Base-by-base conservation (phyloP, 202 grass and related monocot species). In the Bolboschoenoplectus hybrid region DNA sequence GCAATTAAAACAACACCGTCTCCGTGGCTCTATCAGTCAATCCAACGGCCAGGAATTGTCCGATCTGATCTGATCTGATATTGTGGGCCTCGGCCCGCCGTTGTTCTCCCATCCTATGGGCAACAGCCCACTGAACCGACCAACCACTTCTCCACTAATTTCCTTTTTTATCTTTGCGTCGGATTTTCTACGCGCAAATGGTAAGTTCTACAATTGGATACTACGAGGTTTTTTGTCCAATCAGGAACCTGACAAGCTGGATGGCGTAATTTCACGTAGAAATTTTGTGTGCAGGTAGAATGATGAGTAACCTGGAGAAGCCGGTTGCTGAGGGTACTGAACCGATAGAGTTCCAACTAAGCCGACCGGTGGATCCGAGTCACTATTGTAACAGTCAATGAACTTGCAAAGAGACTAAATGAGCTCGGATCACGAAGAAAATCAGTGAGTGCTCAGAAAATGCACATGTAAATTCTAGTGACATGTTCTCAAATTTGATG, bases 101-200 rank as follows among this genome's bases (percentile, higher is more conserved):
- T 68, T 84, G 47, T 17, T 11, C 46, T 69, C 43, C 2, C 26
- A 82, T 34, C 65, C 82, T 3, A 84, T 53, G 82, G 82, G 64
- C 82, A 65, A 84, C 49, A 82, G 62, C 81, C 81, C 81, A 82
- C 81, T 82, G 81, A 82, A 82, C 81, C 12, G 7, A 47, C 14
- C 81, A 36, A 51, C 45, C 1, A 66, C 81, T 50, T 53, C 62
- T 17, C 81, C 47, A 63, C 60, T 20, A 26, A 80, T 61, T 19
- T 58, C 6, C 9, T 76, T 43, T 2, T 63, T 45, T 40, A 41
- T 34, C n/a, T 10, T 26, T 20, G 1, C 72, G 2, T 11, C 0
- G 1, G 50, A 75, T 49, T 75, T 47, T 53, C 2, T 75, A 75
- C 49, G 1, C 1, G 3, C 43, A 32, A 5, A 11, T 10, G 10